A percentile compares a stretch with the other conserved stretches of the same genome.
These are phyloP conservation scores for Pseudocercospora macadamiae DNA, from an alignment of 2,329 filamentous ascomycete species.

Conservation along the genomic window DNA sequence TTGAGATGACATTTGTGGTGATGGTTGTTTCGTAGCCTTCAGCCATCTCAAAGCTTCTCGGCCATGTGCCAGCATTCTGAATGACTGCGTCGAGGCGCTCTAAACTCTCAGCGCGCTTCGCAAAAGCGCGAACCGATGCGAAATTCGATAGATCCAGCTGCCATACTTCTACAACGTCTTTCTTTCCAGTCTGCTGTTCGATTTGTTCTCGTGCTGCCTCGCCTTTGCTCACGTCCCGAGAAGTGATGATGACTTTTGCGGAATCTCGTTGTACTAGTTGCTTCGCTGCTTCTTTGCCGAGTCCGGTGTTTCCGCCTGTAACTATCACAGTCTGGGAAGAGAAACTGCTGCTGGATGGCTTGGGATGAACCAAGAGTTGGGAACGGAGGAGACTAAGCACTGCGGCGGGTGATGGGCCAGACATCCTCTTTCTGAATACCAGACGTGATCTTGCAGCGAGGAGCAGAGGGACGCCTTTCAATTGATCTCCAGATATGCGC, in stretches of 20 bases:
- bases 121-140: slow-evolving; percentile 36
- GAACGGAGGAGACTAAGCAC: slow-evolving; percentile 24
- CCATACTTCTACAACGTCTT: slow-evolving; percentile 46
- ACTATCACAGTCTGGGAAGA: slow-evolving; percentile 47
- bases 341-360: slow-evolving; percentile 24
- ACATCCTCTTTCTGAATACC: not conserved
- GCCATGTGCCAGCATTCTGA: slow-evolving; percentile 38
- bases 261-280: slow-evolving; percentile 47
- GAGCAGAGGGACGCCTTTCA: not conserved
- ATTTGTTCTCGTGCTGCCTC: slow-evolving; percentile 45
- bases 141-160: slow-evolving; percentile 44
- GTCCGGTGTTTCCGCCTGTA: slow-evolving; percentile 50
- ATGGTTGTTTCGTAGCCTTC: slow-evolving; percentile 54
- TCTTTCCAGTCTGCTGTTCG: slow-evolving; percentile 26
- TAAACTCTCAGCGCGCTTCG: slow-evolving; percentile 30
- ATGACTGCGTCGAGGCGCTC: slow-evolving; percentile 39
- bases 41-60: slow-evolving; percentile 17
- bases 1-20: slow-evolving; percentile 57
- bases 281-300: slow-evolving; percentile 48
- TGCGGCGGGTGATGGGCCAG: not conserved
- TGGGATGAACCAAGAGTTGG: slow-evolving; percentile 27
- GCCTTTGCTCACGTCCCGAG: slow-evolving; percentile 46
- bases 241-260: slow-evolving; percentile 46
- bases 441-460: not conserved
- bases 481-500: not conserved